phyloP scores from a whole-genome alignment of 108 stramenopile species.

The Bacterosira constricta region DNA sequence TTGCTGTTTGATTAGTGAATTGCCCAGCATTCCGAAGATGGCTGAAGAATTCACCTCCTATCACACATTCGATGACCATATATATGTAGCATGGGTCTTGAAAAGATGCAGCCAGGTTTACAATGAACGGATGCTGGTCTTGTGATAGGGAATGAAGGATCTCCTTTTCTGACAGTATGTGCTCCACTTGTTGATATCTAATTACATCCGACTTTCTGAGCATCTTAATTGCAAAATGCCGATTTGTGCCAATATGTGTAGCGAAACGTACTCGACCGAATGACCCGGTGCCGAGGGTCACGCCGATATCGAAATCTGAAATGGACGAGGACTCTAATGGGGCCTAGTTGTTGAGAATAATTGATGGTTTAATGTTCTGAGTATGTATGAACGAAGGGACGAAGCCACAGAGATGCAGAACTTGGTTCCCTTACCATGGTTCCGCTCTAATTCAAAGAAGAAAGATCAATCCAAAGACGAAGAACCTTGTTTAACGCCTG shows the following conservation, averaged over 20 bases:
- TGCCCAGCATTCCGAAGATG: conserved; percentile 51
- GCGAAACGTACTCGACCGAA: conserved; percentile 86
- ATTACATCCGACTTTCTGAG: conserved; percentile 79
- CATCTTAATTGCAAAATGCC: conserved; percentile 81
- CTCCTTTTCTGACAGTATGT: conserved; percentile 78
- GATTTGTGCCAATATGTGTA: conserved; percentile 58
- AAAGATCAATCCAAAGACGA: too few species aligned
- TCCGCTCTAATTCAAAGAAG: too few species aligned
- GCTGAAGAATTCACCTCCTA: conserved; percentile 86
- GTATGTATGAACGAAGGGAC: too few species aligned
- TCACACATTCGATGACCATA: conserved; percentile 79
- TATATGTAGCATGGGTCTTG: conserved; percentile 71
- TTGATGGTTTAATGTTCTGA: neutral
- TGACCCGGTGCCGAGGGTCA: conserved; percentile 85
- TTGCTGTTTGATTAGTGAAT: conserved; percentile 56
- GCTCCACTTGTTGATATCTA: conserved; percentile 72
- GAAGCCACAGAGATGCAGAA: too few species aligned
- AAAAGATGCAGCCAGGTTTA: conserved; percentile 63
- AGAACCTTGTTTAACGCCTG: too few species aligned
- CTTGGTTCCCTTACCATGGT: too few species aligned
- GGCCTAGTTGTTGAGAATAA: conserved; percentile 1
- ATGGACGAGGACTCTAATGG: conserved; percentile 28
- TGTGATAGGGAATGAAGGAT: conserved; percentile 56
- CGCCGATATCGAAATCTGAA: conserved; percentile 75
- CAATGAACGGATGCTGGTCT: conserved; percentile 77